A percentile compares a stretch with the other conserved stretches of the same genome.
These are phyloP conservation scores for Danielia oregonensis DNA, from an alignment of 805 yeast species.

Conservation along the genomic window DNA sequence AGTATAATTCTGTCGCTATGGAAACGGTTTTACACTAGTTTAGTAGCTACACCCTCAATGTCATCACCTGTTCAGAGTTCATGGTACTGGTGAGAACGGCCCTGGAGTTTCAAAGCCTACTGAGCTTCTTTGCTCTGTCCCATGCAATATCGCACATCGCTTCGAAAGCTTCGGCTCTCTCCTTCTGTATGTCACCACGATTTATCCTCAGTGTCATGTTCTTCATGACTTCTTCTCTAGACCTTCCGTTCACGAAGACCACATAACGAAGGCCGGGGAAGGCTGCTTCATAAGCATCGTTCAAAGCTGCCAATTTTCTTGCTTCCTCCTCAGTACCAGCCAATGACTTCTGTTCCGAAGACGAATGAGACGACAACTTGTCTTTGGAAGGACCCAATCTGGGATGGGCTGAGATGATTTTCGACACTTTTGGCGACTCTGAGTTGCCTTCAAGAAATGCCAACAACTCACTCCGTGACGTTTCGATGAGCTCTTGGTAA, in stretches of 20 bases:
- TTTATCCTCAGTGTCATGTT: slow-evolving; percentile 42
- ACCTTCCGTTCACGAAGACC: slow-evolving; percentile 83
- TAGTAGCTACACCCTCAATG: too few species aligned
- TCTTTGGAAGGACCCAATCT: slow-evolving; percentile 65
- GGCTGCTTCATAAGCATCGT: slow-evolving; percentile 56
- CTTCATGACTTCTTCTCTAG: slow-evolving; percentile 59
- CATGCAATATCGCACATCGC: slow-evolving; percentile 92
- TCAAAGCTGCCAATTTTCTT: slow-evolving; percentile 46
- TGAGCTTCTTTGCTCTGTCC: slow-evolving; percentile 64
- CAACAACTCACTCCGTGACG: slow-evolving; percentile 36
- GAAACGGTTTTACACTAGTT: too few species aligned
- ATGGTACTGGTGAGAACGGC: too few species aligned
- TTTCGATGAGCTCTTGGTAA: slow-evolving; percentile 42
- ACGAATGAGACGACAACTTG: slow-evolving; percentile 61
- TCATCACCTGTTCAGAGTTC: too few species aligned
- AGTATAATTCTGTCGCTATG: too few species aligned
- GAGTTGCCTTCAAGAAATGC: slow-evolving; percentile 30
- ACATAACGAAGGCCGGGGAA: slow-evolving; percentile 77
- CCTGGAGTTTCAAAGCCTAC: too few species aligned
- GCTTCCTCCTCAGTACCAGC: slow-evolving; percentile 48
- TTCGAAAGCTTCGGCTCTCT: slow-evolving; percentile 63
- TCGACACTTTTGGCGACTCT: slow-evolving; percentile 23
- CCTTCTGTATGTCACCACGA: slow-evolving; percentile 50
- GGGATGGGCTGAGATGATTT: slow-evolving; percentile 89
- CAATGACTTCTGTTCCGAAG: slow-evolving; percentile 66